Base-by-base conservation (phyloP, 2,329 filamentous ascomycete species). In the Tolypocladium pustulatum region DNA sequence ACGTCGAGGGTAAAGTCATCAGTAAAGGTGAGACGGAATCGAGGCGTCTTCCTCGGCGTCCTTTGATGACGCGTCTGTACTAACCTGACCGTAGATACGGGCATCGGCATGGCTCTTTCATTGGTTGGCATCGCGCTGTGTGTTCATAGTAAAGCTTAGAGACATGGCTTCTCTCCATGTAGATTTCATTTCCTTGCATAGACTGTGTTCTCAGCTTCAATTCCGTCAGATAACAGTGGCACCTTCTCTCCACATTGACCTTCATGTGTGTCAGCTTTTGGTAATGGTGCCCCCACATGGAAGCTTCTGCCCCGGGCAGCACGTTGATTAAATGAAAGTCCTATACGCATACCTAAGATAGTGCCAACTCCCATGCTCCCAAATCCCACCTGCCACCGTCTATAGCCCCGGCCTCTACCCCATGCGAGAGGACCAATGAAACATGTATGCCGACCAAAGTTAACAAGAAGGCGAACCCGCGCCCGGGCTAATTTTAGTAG, bases 1-100 rank as follows among this genome's bases (percentile, higher is more conserved):
- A 88, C 79, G 91, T 93, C 0, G 93, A 97, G 67, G 85, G 85
- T 61, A 97, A 97, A 72, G 88, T 92, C 1, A 96, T 97, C 61
- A 89, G 86, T 65, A 82, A 85, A 78, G 84, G 90, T 91, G 76
- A 68, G 59, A 20, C 17, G 27, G 51, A 22, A 12, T 54, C n/a
- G 15, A 34, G 32, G 13, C 22, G 22, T 20, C 2, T 25, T 17
- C 32, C 7, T 25, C 38, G 32, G 32, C n/a, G n/a, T n/a, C n/a
- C n/a, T n/a, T n/a, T n/a, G n/a, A n/a, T n/a, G n/a, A 3, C 20
- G 15, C 46, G 3, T 30, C 43, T 20, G 34, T 58, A 38, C 62
- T 64, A 55, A 58, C 30, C 6, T 17, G 46, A 27, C 27, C 57
- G 38, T 61, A 91, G 90, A 93, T 71, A 96, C 90, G 0, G 90